Evolutionary conservation across 352 stramenopile species (phyloP).

Genomic region (Pythium volutum): DNA sequence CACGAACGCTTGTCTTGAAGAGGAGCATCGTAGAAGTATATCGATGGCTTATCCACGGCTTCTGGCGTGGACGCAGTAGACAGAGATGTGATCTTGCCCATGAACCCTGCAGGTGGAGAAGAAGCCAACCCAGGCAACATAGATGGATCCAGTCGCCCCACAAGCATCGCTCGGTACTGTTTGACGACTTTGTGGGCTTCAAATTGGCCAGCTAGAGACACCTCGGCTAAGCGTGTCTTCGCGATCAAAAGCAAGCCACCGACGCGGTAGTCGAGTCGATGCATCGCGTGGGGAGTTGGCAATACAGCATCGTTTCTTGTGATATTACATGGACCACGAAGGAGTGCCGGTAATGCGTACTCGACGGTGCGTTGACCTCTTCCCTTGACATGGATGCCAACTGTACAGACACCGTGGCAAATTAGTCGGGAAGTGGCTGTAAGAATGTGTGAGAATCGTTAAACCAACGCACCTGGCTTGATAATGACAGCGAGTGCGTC

Average conservation of each 20-base stretch:
- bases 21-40: constrained; percentile 7
- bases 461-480: constrained; percentile 37
- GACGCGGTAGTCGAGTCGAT: constrained; percentile 61
- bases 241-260: constrained; percentile 58
- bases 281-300: constrained; percentile 39
- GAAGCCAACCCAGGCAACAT: neutral
- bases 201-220: constrained; percentile 42
- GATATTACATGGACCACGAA: constrained; percentile 12
- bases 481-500: constrained; percentile 44
- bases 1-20: constrained; percentile 17
- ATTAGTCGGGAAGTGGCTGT: neutral
- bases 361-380: constrained; percentile 46
- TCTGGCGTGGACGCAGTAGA: neutral
- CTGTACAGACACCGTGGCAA: constrained; percentile 12
- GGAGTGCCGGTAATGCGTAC: constrained; percentile 37
- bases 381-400: constrained; percentile 62
- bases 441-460: neutral
- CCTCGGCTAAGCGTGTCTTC: constrained; percentile 47
- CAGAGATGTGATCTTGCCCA: neutral
- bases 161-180: constrained; percentile 54
- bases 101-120: neutral
- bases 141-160: constrained; percentile 26
- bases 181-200: constrained; percentile 44
- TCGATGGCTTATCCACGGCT: neutral
- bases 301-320: constrained; percentile 12